phyloP scores from a whole-genome alignment of 768 basidiomycete species.

The Tulasnella sp. region DNA sequence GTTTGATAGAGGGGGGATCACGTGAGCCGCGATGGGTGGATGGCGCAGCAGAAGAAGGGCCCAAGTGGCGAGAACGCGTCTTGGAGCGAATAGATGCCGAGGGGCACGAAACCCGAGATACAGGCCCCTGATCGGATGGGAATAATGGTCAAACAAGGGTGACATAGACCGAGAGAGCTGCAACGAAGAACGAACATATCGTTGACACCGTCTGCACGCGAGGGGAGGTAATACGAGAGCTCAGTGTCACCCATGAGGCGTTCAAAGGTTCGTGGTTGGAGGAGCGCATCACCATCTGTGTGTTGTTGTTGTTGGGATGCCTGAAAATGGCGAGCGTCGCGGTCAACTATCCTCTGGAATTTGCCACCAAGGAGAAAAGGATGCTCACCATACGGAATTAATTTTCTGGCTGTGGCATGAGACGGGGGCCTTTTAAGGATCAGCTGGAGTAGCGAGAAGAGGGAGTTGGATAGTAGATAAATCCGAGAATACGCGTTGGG shows the following conservation, averaged over 20 bases:
- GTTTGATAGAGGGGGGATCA: slow-evolving; percentile 30
- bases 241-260: background rate
- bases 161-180: background rate
- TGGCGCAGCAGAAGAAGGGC: slow-evolving; percentile 62
- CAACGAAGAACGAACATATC: slow-evolving; percentile 52
- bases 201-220: slow-evolving; percentile 71
- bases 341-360: background rate
- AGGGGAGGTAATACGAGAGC: slow-evolving; percentile 66
- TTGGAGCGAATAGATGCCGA: slow-evolving; percentile 35
- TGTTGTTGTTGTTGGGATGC: background rate
- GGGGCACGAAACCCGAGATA: slow-evolving; percentile 52
- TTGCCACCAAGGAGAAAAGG: background rate
- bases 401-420: background rate
- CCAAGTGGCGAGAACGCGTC: slow-evolving; percentile 52
- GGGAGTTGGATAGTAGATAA: too few species aligned
- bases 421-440: too few species aligned
- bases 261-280: background rate
- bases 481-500: background rate
- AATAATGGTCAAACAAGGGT: background rate
- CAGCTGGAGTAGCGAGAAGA: too few species aligned
- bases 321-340: background rate
- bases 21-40: slow-evolving; percentile 57
- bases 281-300: background rate
- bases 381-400: background rate
- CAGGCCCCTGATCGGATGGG: slow-evolving; percentile 38